A percentile compares a stretch with the other conserved stretches of the same genome.
Conservation (phyloP, 2,329 filamentous ascomycete species). For the Paecilomyces variotii region DNA sequence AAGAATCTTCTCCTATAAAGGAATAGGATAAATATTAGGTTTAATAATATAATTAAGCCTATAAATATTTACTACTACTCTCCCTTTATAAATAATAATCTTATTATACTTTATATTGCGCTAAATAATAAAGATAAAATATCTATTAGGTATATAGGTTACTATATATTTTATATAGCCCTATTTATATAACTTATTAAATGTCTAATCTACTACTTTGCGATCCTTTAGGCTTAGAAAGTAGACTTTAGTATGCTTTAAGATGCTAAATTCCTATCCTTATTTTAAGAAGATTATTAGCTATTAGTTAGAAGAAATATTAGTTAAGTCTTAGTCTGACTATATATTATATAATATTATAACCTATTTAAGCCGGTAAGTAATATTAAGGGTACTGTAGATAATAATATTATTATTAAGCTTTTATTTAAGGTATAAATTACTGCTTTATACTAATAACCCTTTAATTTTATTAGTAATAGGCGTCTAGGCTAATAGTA, state of each 20-base stretch:
- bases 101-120: background rate
- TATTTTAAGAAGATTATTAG: background rate
- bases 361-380: background rate
- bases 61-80: background rate
- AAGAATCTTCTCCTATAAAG: background rate
- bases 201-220: background rate
- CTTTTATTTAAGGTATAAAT: background rate
- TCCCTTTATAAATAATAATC: background rate
- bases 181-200: background rate
- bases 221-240: background rate
- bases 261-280: background rate
- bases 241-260: background rate
- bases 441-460: background rate
- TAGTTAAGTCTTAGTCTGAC: background rate
- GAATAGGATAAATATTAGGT: background rate
- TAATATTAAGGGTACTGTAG: background rate
- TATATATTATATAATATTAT: background rate
- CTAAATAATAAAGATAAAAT: background rate
- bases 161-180: background rate
- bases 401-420: background rate
- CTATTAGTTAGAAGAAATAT: background rate
- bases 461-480: background rate
- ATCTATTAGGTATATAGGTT: background rate
- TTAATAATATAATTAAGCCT: background rate
- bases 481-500: background rate